Conservation (phyloP, 1,139 yeast genomes). For the Keqinozyma sinolaborantium region DNA sequence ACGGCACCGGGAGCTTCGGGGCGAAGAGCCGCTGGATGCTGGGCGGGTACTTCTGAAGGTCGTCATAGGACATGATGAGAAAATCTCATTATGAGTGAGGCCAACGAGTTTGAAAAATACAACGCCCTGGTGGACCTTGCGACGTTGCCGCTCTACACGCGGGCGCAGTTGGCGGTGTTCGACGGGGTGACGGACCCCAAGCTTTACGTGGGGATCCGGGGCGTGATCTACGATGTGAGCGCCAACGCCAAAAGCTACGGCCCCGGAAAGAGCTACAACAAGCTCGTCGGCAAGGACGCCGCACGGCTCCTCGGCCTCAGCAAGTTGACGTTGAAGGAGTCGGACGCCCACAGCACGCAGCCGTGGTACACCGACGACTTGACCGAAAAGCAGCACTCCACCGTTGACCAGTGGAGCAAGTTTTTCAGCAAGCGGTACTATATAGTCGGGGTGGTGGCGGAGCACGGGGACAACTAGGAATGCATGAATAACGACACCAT, state of each 20-base stretch:
- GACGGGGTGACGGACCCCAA: conserved; percentile 30
- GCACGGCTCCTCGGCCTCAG: conserved; percentile 61
- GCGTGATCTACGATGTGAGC: conserved; percentile 75
- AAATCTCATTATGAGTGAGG: conserved; percentile 3
- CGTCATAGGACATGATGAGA: conserved; percentile 9
- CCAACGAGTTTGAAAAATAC: conserved; percentile 17
- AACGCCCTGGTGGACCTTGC: conserved; percentile 19
- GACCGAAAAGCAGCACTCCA: conserved; percentile 45
- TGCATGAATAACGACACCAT: too few species aligned
- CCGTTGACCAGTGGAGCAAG: conserved; percentile 55
- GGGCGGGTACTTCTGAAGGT: conserved; percentile 54
- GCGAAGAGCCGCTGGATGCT: conserved; percentile 63
- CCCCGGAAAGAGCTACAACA: conserved; percentile 69
- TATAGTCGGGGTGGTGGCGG: conserved; percentile 35
- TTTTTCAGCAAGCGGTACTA: conserved; percentile 51
- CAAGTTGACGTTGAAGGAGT: conserved; percentile 25
- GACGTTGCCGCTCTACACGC: conserved; percentile 30
- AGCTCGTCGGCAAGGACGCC: conserved; percentile 74
- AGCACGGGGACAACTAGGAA: too few species aligned
- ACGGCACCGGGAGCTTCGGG: conserved; percentile 66
- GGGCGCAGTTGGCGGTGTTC: conserved; percentile 29
- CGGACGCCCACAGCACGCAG: conserved; percentile 11
- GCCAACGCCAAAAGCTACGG: conserved; percentile 66
- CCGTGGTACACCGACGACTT: conserved; percentile 50
- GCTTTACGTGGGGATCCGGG: conserved; percentile 71